Evolutionary conservation across 2,329 filamentous ascomycete genomes (phyloP), one percentile per base, ranked within the genome.

Genomic region (Cladosporium velox): DNA sequence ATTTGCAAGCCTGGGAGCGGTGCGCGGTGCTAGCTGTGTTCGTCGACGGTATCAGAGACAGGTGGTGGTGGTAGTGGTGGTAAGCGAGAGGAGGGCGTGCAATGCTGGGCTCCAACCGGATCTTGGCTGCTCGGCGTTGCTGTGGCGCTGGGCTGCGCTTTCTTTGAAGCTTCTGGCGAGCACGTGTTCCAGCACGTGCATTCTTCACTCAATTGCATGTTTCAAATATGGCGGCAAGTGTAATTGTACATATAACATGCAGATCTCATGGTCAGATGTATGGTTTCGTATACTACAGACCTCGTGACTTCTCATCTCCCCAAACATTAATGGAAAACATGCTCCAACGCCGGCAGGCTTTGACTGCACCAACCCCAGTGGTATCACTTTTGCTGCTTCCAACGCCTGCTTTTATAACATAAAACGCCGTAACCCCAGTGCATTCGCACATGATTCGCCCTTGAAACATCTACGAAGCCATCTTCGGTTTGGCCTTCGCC

Each of bases 401-500:
- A 64, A 64, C 61, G 61, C 61, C 61, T 64, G 51, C 35, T 57
- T 38, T 32, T 4, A 30, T 41, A 35, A 51, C 28, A 28, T 32
- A 26, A 30, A 64, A 64, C 61, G 61, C 61, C 61, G 30, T 64
- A 18, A 47, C 32, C 61, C 34, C 24, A 57, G 15, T 24, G 26
- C 52, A 21, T 26, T 18, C 18, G n/a, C 52, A 59, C 38, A 4
- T 21, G n/a, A 47, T 47, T 47, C 41, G 41, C 41, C 41, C 18
- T 47, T 47, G n/a, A 21, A 47, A 47, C 41, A 12, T 47, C 34
- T 63, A 76, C 51, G 74, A 75, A 59, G 71, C 76, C 72, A 77
- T 72, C 71, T 77, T 77, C 47, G 94, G 93, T 82, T 94, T 97
- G 6, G 90, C 85, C 82, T 97, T 99, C 26, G 88, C 87, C 70